Percentiles rank a stretch among this genome's conserved stretches.
Conservation (phyloP, 306 rosid species). For the Myrica gale region DNA sequence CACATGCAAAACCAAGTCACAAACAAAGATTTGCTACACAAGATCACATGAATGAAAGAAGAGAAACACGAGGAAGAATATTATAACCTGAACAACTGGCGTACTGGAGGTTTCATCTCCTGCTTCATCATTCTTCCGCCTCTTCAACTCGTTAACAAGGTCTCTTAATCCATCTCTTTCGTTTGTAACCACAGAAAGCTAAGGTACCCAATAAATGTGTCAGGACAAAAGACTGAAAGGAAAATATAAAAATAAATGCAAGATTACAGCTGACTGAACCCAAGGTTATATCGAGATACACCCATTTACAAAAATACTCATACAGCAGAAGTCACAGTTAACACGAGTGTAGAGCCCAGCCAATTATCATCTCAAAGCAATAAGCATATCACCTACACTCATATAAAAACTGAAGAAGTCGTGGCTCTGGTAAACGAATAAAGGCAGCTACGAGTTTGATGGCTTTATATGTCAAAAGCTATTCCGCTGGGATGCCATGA, state of each 20-base stretch:
- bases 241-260: conserved; percentile 15
- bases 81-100: conserved; percentile 54
- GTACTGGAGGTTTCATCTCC: conserved; percentile 45
- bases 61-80: conserved; percentile 5
- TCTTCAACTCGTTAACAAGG: conserved; percentile 40
- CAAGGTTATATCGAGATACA: not conserved
- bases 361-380: conserved; percentile 9
- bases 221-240: conserved; percentile 21
- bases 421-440: not conserved
- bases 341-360: not conserved
- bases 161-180: conserved; percentile 73
- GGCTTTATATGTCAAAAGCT: not conserved
- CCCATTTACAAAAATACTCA: conserved; percentile 1
- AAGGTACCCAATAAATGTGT: conserved; percentile 35
- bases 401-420: not conserved
- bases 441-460: conserved; percentile 1
- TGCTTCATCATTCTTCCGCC: conserved; percentile 43
- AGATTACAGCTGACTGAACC: conserved; percentile 2
- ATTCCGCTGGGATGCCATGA: not conserved
- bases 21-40: conserved; percentile 22
- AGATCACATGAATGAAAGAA: conserved; percentile 14
- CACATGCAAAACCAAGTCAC: conserved; percentile 33
- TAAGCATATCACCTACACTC: not conserved
- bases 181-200: conserved; percentile 75
- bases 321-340: not conserved